phyloP scores from a whole-genome alignment of 2,329 filamentous ascomycete genomes.

The Trichoderma koningiopsis region DNA sequence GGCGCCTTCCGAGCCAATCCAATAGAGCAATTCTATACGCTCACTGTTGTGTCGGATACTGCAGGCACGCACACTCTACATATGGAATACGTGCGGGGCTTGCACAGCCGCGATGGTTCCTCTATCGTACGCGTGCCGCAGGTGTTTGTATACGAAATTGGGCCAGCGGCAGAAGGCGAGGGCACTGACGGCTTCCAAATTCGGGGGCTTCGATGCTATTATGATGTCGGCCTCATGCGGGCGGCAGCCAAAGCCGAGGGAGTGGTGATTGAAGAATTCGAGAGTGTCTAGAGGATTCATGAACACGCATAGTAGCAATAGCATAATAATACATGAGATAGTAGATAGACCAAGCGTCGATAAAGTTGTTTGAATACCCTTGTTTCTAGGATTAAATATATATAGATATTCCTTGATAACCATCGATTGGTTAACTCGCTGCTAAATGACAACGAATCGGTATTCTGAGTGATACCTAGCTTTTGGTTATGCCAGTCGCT shows the following conservation, averaged over 20 bases:
- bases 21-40: neutral
- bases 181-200: neutral
- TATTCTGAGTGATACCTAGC: no score
- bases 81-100: neutral
- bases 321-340: neutral
- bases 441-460: no score
- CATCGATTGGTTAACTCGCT: neutral
- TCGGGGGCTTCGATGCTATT: neutral
- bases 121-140: neutral
- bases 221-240: neutral
- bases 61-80: neutral
- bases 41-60: neutral
- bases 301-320: neutral
- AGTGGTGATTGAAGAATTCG: neutral
- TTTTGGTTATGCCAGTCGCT: no score
- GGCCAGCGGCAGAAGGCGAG: neutral
- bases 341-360: neutral
- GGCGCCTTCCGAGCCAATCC: neutral
- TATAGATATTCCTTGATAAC: no score
- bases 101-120: neutral
- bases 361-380: no score
- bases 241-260: neutral
- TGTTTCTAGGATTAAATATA: no score
- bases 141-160: neutral
- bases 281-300: neutral